Base-by-base conservation (phyloP, 2,329 filamentous ascomycete species). In the Berkeleyomyces rouxiae region DNA sequence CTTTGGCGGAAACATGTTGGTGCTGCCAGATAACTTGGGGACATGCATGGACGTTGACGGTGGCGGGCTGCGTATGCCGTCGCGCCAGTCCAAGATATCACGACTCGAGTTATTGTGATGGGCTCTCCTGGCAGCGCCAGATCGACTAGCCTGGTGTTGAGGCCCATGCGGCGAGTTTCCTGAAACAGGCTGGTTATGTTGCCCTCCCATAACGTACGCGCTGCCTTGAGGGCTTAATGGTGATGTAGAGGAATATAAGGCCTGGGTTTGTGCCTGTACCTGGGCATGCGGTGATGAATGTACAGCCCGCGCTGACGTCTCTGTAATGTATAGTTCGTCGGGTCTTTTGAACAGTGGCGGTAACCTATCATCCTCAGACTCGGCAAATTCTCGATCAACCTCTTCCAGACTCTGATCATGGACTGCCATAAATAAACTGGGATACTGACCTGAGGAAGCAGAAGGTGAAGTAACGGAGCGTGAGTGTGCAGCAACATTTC, bases 391-490 rank as follows among this genome's bases (percentile, higher is more conserved):
- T 60, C 87, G 88, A 51, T 80, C 77, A 67, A 96, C 90, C 63
- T 95, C 90, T 64, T 95, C 87, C 0, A 88, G 79, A 10, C 87
- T 83, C 44, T 39, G 57, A 46, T 59, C 11, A 37, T 61, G 9
- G 16, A 23, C 36, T 3, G 55, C 58, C 64, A 63, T 63, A 1
- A 63, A 58, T 5, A 63, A 47, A 13, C 43, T 59, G 9, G 76
- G 72, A 66, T 83, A 77, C 67, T 81, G 79, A 6, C 78, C 79
- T 4, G 78, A 73, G 9, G 82, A 76, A 4, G 80, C 77, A 6
- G 82, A 82, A 0, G 92, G 91, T 0, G 89, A 95, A 0, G 92
- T 96, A 60, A 95, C 82, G 10, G 90, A 95, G 16, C 92, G 84
- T 4, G 83, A 81, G 70, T 96, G 91, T 23, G 60, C 60, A 6